These are phyloP conservation scores for Pseudogymnoascus sp. DNA, from an alignment of 2,329 filamentous ascomycete genomes.

Conservation along the genomic window DNA sequence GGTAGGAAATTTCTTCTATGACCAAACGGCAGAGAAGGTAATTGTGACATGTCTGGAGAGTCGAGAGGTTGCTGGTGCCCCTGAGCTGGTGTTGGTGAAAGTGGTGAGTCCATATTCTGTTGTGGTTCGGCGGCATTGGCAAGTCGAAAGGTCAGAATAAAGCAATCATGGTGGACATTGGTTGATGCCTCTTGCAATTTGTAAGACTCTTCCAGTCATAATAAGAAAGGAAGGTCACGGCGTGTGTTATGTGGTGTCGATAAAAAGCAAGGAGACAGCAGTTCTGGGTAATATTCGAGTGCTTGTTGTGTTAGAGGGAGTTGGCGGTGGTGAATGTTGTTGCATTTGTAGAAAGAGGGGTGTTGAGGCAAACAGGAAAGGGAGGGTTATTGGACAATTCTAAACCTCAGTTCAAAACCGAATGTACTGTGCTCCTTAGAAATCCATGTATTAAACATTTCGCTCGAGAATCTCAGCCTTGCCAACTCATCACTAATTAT, in stretches of 20 bases:
- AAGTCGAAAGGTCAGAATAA: neutral
- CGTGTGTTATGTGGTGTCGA: neutral
- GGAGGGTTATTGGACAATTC: neutral
- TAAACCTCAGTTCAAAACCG: too few relatives aligned
- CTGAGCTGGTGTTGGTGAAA: neutral
- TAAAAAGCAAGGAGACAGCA: neutral
- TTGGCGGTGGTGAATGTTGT: neutral
- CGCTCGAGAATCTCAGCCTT: neutral
- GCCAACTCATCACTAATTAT: neutral
- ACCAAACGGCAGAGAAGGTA: neutral
- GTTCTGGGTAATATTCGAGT: neutral
- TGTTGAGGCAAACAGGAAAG: neutral
- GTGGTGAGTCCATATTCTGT: neutral
- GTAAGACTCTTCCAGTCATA: neutral
- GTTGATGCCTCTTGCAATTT: neutral
- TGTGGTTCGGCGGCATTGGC: neutral
- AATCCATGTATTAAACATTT: neutral
- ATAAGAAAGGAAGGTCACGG: neutral
- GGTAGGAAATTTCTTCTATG: neutral
- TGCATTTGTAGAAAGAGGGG: neutral
- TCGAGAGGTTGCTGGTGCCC: neutral
- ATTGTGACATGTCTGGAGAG: neutral
- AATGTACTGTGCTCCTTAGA: neutral
- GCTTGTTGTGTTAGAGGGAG: neutral
- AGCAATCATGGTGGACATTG: neutral